A percentile compares a stretch with the other conserved stretches of the same genome.
phyloP scores from a whole-genome alignment of 192 early-diverging fungal genomes.

The Podila clonocystis region DNA sequence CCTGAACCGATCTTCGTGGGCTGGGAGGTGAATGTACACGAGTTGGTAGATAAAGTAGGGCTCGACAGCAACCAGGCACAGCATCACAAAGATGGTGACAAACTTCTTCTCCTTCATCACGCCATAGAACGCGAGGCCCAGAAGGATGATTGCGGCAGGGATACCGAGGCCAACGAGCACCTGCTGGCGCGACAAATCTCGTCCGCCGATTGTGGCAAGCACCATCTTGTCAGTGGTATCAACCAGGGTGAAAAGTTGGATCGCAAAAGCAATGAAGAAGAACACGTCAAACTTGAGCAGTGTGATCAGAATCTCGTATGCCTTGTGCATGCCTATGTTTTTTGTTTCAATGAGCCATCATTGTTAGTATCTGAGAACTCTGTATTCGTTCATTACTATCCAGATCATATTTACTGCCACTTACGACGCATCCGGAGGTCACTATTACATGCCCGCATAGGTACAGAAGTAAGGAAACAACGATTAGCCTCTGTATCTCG shows the following conservation, averaged over 20 bases:
- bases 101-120: constrained; percentile 38
- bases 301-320: constrained; percentile 70
- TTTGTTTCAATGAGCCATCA: background rate
- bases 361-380: background rate
- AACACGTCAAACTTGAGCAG: constrained; percentile 73
- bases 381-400: too few species aligned
- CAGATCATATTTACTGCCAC: background rate
- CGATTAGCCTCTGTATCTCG: background rate
- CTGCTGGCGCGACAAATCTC: constrained; percentile 23
- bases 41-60: constrained; percentile 48
- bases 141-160: constrained; percentile 28
- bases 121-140: constrained; percentile 35
- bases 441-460: constrained; percentile 7
- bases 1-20: constrained; percentile 6
- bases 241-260: constrained; percentile 70
- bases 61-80: constrained; percentile 25
- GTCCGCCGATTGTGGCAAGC: constrained; percentile 24
- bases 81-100: constrained; percentile 33
- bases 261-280: constrained; percentile 69
- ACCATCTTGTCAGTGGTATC: constrained; percentile 59
- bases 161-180: constrained; percentile 30
- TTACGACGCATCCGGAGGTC: constrained; percentile 40
- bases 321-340: constrained; percentile 61
- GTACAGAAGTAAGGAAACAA: background rate
- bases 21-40: constrained; percentile 9